Evolutionary conservation across 495 filamentous ascomycete genomes (phyloP).

Genomic region (Aspergillus diversus): DNA sequence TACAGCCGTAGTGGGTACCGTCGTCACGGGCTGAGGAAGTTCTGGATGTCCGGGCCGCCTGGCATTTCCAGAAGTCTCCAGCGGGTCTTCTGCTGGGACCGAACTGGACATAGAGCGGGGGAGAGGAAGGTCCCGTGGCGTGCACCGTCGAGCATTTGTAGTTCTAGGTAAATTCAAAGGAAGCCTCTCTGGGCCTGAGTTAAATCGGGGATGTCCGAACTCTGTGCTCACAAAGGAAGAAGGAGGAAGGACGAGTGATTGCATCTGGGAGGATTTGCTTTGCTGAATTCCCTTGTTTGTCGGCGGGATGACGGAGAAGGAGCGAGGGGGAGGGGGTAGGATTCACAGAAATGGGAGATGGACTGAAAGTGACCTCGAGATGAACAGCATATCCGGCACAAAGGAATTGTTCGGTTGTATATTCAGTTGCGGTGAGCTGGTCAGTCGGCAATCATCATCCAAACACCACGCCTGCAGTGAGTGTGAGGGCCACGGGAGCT

Average conservation of each 20-base stretch:
- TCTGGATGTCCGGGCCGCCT: slow-evolving; percentile 53
- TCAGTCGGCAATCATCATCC: slow-evolving; percentile 38
- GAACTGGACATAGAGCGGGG: slow-evolving; percentile 87
- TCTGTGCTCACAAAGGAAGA: slow-evolving; percentile 46
- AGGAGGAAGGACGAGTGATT: slow-evolving; percentile 53
- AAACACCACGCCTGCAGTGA: slow-evolving; percentile 25
- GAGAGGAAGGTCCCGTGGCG: slow-evolving; percentile 67
- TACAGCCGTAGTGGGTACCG: slow-evolving; percentile 42
- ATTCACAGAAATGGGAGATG: slow-evolving; percentile 35
- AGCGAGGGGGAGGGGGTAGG: not conserved
- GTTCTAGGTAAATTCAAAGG: slow-evolving; percentile 71
- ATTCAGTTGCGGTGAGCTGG: slow-evolving; percentile 20
- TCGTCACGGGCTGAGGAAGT: slow-evolving; percentile 43
- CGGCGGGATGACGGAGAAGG: slow-evolving; percentile 16
- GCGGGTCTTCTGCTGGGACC: slow-evolving; percentile 63
- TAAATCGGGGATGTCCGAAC: slow-evolving; percentile 47
- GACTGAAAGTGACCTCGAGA: slow-evolving; percentile 22
- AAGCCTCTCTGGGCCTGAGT: slow-evolving; percentile 64
- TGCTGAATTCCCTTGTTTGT: slow-evolving; percentile 2
- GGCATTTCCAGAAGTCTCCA: slow-evolving; percentile 59
- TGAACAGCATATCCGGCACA: slow-evolving; percentile 42
- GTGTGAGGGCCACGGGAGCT: slow-evolving; percentile 39
- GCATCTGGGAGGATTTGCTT: slow-evolving; percentile 41
- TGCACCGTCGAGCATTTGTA: slow-evolving; percentile 68
- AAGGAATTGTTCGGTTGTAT: slow-evolving; percentile 15